Evolutionary conservation across 192 early-diverging fungal species (phyloP).

Genomic region (Cetraspora pellucida): DNA sequence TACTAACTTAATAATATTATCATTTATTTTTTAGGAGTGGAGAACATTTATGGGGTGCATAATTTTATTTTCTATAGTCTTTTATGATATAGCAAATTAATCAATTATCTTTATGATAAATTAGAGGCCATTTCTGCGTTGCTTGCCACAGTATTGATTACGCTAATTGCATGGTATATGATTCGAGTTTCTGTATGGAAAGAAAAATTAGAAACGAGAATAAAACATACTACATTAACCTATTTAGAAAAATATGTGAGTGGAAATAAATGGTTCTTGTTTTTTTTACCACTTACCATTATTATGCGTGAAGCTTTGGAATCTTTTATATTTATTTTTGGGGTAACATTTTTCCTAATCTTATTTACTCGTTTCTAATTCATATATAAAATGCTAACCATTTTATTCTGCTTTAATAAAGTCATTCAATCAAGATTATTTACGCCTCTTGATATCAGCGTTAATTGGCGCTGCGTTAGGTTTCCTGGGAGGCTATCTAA

Average conservation of each 20-base stretch:
- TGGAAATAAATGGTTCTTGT: conserved; percentile 64
- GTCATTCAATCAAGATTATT: too few species aligned
- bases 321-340: conserved; percentile 83
- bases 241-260: conserved; percentile 37
- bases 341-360: conserved; percentile 45
- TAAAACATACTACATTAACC: conserved; percentile 48
- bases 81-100: too few species aligned
- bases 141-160: conserved; percentile 76
- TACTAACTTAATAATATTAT: background rate
- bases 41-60: too few species aligned
- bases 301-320: conserved; percentile 88
- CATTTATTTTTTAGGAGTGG: too few species aligned
- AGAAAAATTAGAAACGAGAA: conserved; percentile 73
- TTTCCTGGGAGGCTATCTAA: conserved; percentile 64
- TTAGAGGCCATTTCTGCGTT: conserved; percentile 76
- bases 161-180: conserved; percentile 82
- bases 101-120: too few species aligned
- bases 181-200: conserved; percentile 70
- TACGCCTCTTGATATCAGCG: conserved; percentile 75
- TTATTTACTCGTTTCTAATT: background rate
- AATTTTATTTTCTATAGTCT: too few species aligned
- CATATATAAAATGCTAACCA: conserved; percentile 57
- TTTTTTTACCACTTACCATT: conserved; percentile 81
- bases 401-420: conserved; percentile 42
- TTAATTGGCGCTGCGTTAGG: conserved; percentile 71